phyloP scores from a whole-genome alignment of 768 basidiomycete species.

The Megacollybia marginata region DNA sequence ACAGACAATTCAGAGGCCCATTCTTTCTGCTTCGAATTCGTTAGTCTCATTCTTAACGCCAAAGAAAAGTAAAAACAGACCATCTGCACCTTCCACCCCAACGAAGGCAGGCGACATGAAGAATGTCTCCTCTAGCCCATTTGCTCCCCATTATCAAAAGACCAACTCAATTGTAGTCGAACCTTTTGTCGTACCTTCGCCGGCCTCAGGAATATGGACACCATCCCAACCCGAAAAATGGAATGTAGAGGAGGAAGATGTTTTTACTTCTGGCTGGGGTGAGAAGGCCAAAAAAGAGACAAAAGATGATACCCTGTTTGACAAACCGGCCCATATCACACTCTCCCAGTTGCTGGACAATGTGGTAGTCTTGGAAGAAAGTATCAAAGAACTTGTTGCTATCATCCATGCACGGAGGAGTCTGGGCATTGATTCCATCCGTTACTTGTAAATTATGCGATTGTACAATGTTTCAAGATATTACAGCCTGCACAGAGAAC shows the following conservation, averaged over 20 bases:
- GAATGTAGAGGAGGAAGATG: constrained; percentile 62
- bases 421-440: constrained; percentile 76
- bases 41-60: constrained; percentile 78
- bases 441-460: constrained; percentile 46
- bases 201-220: constrained; percentile 59
- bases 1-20: constrained; percentile 41
- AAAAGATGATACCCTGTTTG: constrained; percentile 20
- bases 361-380: constrained; percentile 90
- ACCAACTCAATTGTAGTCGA: constrained; percentile 68
- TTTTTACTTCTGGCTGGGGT: constrained; percentile 52
- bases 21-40: constrained; percentile 44
- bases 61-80: constrained; percentile 49
- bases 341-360: constrained; percentile 87
- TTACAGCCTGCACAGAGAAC: constrained; percentile 1
- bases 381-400: constrained; percentile 86
- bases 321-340: constrained; percentile 43
- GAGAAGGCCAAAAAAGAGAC: constrained; percentile 20
- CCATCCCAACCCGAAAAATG: constrained; percentile 44
- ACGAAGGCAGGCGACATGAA: constrained; percentile 30
- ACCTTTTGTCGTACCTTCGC: constrained; percentile 56
- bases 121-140: constrained; percentile 62
- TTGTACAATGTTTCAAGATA: constrained; percentile 3
- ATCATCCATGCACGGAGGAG: constrained; percentile 78
- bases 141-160: constrained; percentile 76
- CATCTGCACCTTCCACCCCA: constrained; percentile 39